Percentiles rank a stretch among this genome's conserved stretches.
phyloP scores from a whole-genome alignment of 352 stramenopile species.

The Phytopythium boreale region DNA sequence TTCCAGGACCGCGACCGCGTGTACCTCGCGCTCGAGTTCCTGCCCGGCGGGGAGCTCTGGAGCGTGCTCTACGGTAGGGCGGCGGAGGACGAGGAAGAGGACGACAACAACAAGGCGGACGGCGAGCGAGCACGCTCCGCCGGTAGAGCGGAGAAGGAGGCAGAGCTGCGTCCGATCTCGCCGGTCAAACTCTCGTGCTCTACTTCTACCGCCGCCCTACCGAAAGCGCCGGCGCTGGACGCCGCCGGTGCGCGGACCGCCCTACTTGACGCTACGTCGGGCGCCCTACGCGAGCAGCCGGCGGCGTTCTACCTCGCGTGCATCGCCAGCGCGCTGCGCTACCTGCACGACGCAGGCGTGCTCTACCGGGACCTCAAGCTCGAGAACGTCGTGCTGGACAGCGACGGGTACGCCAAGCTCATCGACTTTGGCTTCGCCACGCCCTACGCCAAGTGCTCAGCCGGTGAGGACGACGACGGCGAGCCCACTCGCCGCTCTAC shows the following conservation, averaged over 20 bases:
- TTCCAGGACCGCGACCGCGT: constrained; percentile 84
- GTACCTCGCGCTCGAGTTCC: constrained; percentile 80
- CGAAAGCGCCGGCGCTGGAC: not conserved
- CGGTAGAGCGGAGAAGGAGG: not conserved
- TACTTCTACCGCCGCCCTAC: not conserved
- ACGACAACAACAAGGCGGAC: constrained; percentile 10
- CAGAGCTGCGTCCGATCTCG: constrained; percentile 2
- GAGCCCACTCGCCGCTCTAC: constrained; percentile 56
- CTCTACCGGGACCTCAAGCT: constrained; percentile 91
- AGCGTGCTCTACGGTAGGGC: constrained; percentile 59
- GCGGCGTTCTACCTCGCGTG: constrained; percentile 90
- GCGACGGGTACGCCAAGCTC: constrained; percentile 84
- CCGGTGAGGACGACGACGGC: constrained; percentile 15
- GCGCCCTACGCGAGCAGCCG: constrained; percentile 51
- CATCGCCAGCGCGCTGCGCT: constrained; percentile 77
- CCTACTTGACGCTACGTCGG: not conserved
- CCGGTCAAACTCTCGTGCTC: not conserved
- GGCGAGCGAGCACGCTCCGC: not conserved
- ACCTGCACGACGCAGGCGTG: constrained; percentile 63
- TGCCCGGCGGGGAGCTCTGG: constrained; percentile 77
- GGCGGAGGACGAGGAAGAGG: constrained; percentile 15
- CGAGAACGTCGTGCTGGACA: constrained; percentile 87
- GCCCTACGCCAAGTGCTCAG: constrained; percentile 29
- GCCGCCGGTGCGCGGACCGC: not conserved
- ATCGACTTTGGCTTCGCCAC: constrained; percentile 83